Evolutionary conservation across 495 filamentous ascomycete genomes (phyloP), one percentile per base, ranked within the genome.

Genomic region (Tetracladium setigerum): DNA sequence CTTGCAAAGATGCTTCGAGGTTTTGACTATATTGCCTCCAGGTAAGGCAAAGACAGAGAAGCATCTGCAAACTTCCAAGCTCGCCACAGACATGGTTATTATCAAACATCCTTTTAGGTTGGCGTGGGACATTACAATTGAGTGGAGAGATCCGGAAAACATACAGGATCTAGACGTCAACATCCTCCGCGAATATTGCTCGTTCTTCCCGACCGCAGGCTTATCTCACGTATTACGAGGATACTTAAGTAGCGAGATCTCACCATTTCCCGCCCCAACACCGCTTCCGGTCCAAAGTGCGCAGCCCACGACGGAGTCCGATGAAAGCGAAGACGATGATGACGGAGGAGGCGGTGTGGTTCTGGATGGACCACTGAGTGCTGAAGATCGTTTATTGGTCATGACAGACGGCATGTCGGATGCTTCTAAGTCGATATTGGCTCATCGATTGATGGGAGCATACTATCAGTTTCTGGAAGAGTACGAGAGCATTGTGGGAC

Each of bases 1-100:
- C 13, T 63, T 97, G n/a, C 74, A 82, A 55, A 81, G 86, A 53
- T 84, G 78, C 38, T 85, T 87, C 50, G 87, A 97, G 38, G 72
- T 77, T 5, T 72, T 98, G 8, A 57, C 82, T 1, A 81, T 86
- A 37, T 62, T 84, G 14, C 79, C 82, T 4, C 50, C 65, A 5
- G 73, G 81, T 13, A 50, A 63, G 18, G 58, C 82, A 41, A 97
- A 95, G 60, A 47, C 60, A 3, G 62, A 65, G 4, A 89, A 95
- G 57, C 72, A 84, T 27, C 67, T 76, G 13, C 77, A 84, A 34
- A 83, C 95, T 1, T 63, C 76, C 57, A 83, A 83, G 43, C 63
- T 89, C 36, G 89, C 90, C 0, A 77, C 81, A 38, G 92, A 88
- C 46, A 89, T 97, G 81, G 91, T 98, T 40, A 90, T 96, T 52